Percentiles rank a stretch among this genome's conserved stretches.
These are phyloP conservation scores for Somion occarium DNA, from an alignment of 1,284 basidiomycete genomes.

Conservation along the genomic window DNA sequence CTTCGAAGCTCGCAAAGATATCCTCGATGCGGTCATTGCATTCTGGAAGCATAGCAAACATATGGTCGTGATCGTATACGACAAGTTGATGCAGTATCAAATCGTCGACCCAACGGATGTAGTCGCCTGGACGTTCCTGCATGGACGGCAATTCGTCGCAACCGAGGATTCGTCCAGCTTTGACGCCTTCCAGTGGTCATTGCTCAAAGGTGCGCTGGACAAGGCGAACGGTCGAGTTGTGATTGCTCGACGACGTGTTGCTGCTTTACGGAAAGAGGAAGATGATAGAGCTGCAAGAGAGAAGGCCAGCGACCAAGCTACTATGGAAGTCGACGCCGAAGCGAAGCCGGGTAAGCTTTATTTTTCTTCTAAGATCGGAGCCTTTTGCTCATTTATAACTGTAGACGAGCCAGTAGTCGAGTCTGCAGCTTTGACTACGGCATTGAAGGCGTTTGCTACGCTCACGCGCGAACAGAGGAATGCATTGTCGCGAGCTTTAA, in stretches of 20 bases:
- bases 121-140: conserved; percentile 78
- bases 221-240: conserved; percentile 86
- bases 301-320: conserved; percentile 49
- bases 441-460: conserved; percentile 67
- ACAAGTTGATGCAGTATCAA: conserved; percentile 98
- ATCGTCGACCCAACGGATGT: conserved; percentile 94
- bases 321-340: conserved; percentile 72
- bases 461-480: conserved; percentile 71
- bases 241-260: conserved; percentile 69
- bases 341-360: conserved; percentile 41
- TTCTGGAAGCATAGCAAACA: conserved; percentile 85
- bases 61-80: conserved; percentile 88
- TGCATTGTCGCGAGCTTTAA: conserved; percentile 60
- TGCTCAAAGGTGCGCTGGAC: conserved; percentile 76
- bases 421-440: conserved; percentile 61
- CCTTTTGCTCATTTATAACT: conserved; percentile 14
- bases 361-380: too few relatives aligned
- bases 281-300: conserved; percentile 76
- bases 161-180: conserved; percentile 37
- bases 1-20: conserved; percentile 61
- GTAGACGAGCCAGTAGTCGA: conserved; percentile 50
- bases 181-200: conserved; percentile 74
- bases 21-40: conserved; percentile 62
- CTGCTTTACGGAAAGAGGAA: conserved; percentile 76
- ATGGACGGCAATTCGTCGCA: conserved; percentile 29